Conservation (phyloP, 345 rosid genomes). For the Gynandropsis gynandra region DNA sequence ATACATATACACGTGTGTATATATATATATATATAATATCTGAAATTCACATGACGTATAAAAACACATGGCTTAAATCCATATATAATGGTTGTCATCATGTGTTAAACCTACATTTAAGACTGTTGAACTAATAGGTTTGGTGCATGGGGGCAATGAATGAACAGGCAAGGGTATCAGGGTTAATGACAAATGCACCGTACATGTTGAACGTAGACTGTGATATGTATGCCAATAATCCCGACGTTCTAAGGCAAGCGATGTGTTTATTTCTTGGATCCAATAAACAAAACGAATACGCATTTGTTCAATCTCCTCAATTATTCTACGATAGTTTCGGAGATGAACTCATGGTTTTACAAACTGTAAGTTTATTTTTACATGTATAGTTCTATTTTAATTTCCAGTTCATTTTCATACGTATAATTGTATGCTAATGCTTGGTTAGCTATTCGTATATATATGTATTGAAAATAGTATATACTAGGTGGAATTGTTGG, state of each 20-base stretch:
- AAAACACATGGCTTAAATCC: no score
- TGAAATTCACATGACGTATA: no score
- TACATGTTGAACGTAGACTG: constrained; percentile 75
- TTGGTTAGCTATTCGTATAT: not conserved
- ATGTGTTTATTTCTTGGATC: constrained; percentile 40
- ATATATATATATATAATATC: no score
- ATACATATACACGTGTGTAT: no score
- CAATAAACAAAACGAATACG: constrained; percentile 21
- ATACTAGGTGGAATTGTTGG: constrained; percentile 35
- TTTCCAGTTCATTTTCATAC: not conserved
- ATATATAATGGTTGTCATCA: no score
- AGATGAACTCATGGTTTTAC: constrained; percentile 23
- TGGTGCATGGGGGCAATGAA: not conserved
- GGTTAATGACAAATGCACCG: constrained; percentile 65
- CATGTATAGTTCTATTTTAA: not conserved
- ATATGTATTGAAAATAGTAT: constrained; percentile 21
- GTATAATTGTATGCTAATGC: not conserved
- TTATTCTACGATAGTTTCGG: constrained; percentile 32
- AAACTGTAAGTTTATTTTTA: constrained; percentile 14
- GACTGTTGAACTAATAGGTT: no score
- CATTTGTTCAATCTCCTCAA: constrained; percentile 53
- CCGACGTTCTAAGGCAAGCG: constrained; percentile 40
- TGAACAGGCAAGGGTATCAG: constrained; percentile 55
- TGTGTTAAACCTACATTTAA: no score
- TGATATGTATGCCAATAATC: constrained; percentile 57